Evolutionary conservation across 1,284 basidiomycete species (phyloP).

Genomic region (Tilletia horrida): DNA sequence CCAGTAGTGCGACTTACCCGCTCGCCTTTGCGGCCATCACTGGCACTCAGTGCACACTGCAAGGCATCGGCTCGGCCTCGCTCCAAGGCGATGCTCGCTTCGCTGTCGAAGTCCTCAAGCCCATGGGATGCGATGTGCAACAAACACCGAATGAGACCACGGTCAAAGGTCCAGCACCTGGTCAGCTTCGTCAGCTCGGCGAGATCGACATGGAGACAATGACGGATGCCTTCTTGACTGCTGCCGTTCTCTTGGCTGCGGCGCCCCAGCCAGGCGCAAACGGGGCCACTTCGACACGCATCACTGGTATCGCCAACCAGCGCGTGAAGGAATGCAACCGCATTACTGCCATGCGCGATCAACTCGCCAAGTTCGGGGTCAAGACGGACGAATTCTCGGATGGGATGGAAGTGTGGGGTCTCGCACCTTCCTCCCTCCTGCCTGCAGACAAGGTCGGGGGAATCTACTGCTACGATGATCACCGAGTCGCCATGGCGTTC

Average conservation of each 20-base stretch:
- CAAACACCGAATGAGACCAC: slow-evolving; percentile 86
- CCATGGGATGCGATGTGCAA: slow-evolving; percentile 87
- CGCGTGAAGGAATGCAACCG: slow-evolving; percentile 97
- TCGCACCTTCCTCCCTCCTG: slow-evolving; percentile 61
- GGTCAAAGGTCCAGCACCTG: slow-evolving; percentile 82
- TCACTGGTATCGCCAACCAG: slow-evolving; percentile 95
- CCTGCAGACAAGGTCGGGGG: slow-evolving; percentile 60
- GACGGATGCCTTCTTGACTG: slow-evolving; percentile 98
- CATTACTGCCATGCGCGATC: slow-evolving; percentile 92
- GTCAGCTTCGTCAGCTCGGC: slow-evolving; percentile 76
- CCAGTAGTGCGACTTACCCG: slow-evolving; percentile 92
- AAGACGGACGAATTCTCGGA: slow-evolving; percentile 87
- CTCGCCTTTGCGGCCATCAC: slow-evolving; percentile 94
- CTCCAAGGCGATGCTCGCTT: slow-evolving; percentile 95
- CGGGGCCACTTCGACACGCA: slow-evolving; percentile 63
- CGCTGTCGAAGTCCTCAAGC: slow-evolving; percentile 84
- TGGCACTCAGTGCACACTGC: slow-evolving; percentile 86
- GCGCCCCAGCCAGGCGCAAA: slow-evolving; percentile 51
- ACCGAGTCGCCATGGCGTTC: slow-evolving; percentile 98
- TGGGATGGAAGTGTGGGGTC: slow-evolving; percentile 85
- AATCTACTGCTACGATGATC: slow-evolving; percentile 95
- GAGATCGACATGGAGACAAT: slow-evolving; percentile 98
- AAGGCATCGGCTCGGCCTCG: slow-evolving; percentile 83
- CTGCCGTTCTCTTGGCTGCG: slow-evolving; percentile 82
- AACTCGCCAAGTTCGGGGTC: slow-evolving; percentile 92